A percentile compares a stretch with the other conserved stretches of the same genome.
phyloP scores from a whole-genome alignment of 1,139 yeast species.

The Entelexis sorbosivorans region DNA sequence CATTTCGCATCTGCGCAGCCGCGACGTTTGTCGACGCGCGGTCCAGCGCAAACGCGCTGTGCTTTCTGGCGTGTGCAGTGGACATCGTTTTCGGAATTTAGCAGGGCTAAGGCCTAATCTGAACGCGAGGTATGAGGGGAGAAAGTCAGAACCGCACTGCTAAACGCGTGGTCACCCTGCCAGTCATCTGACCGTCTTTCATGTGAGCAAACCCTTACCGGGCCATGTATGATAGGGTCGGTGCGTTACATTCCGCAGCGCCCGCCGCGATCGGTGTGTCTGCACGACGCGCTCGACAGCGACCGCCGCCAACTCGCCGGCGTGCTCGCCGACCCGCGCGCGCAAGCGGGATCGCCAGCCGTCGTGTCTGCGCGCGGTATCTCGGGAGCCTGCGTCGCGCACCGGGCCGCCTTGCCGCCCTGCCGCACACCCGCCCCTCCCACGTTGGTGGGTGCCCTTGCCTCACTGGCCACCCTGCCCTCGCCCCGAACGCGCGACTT shows the following conservation, averaged over 20 bases:
- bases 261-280: background rate
- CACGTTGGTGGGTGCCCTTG: too few relatives aligned
- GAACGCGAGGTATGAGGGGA: background rate
- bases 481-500: too few relatives aligned
- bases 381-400: too few relatives aligned
- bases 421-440: too few relatives aligned
- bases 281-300: too few relatives aligned
- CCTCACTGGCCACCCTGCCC: too few relatives aligned
- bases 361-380: too few relatives aligned
- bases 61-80: conserved; percentile 16
- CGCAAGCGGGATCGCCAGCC: too few relatives aligned
- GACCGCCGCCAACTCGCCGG: too few relatives aligned
- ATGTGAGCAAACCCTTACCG: conserved; percentile 3
- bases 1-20: conserved; percentile 96
- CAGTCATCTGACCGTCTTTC: background rate
- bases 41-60: conserved; percentile 56
- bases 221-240: conserved; percentile 1
- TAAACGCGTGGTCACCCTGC: background rate
- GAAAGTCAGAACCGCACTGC: background rate
- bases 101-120: background rate
- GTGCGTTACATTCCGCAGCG: conserved; percentile 2
- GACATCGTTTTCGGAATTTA: background rate
- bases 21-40: conserved; percentile 92
- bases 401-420: too few relatives aligned
- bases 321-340: too few relatives aligned